These are phyloP conservation scores for Bretziella fagacearum DNA, from an alignment of 2,329 filamentous ascomycete genomes.

Conservation along the genomic window DNA sequence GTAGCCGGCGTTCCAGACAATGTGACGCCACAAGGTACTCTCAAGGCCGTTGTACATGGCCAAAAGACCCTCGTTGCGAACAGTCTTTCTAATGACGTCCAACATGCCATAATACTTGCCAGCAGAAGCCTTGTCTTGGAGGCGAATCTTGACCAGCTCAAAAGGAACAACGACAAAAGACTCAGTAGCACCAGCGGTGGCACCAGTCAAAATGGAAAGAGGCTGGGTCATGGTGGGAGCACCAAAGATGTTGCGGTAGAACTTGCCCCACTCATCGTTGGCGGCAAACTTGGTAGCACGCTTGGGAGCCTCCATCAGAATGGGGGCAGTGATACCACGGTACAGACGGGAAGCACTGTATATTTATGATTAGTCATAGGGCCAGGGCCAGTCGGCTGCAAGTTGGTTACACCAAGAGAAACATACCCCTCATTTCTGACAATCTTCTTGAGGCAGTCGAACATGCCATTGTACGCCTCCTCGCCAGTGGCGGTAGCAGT, in stretches of 20 bases:
- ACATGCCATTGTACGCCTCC: constrained; percentile 89
- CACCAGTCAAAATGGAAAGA: constrained; percentile 82
- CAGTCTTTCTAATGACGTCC: constrained; percentile 65
- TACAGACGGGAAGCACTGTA: constrained; percentile 71
- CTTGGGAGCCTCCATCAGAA: constrained; percentile 91
- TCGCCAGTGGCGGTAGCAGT: constrained; percentile 53
- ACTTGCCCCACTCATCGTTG: constrained; percentile 94
- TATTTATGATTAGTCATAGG: background rate
- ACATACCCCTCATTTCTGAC: constrained; percentile 81
- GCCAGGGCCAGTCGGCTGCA: background rate
- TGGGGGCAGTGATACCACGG: constrained; percentile 86
- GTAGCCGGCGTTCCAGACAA: constrained; percentile 80
- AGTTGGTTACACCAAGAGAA: background rate
- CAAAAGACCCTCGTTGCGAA: constrained; percentile 65
- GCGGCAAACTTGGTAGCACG: constrained; percentile 96
- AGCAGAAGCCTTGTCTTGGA: constrained; percentile 88
- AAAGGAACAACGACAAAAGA: constrained; percentile 95
- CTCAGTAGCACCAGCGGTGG: constrained; percentile 87
- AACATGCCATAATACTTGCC: constrained; percentile 72
- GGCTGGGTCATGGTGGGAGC: constrained; percentile 77
- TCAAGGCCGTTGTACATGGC: constrained; percentile 95
- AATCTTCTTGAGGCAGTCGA: constrained; percentile 97
- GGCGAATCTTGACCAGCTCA: constrained; percentile 93
- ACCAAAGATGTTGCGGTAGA: constrained; percentile 80
- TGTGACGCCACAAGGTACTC: constrained; percentile 90